Conservation (phyloP, 192 early-diverging fungal genomes). For the Neocallimastix lanati region DNA sequence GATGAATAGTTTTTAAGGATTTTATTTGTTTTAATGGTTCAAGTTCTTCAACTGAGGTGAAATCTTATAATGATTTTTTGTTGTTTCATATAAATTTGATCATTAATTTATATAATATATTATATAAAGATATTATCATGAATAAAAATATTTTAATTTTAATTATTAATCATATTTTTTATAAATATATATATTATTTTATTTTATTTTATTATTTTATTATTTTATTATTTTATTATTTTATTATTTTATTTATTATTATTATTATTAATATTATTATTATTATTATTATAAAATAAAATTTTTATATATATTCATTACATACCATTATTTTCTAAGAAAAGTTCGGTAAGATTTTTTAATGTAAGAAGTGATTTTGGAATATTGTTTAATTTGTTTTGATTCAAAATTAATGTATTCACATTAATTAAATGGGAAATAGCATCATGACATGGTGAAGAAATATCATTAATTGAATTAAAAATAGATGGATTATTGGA, state of each 20-base stretch:
- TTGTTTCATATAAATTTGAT: too few relatives aligned
- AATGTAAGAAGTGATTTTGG: neutral
- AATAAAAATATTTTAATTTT: too few relatives aligned
- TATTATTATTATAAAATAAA: too few relatives aligned
- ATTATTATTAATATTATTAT: too few relatives aligned
- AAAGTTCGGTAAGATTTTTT: neutral
- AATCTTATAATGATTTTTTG: neutral
- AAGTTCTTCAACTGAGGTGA: neutral
- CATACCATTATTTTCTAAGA: neutral
- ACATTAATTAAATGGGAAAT: neutral
- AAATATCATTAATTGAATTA: neutral
- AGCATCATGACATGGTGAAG: neutral
- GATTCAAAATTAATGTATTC: neutral
- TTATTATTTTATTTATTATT: too few relatives aligned
- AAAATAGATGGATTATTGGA: neutral
- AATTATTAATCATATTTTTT: too few relatives aligned
- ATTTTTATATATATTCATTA: too few relatives aligned
- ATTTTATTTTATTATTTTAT: too few relatives aligned
- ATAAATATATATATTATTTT: too few relatives aligned
- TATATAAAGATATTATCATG: too few relatives aligned
- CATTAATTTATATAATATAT: too few relatives aligned
- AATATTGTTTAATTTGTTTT: neutral
- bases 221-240: too few relatives aligned
- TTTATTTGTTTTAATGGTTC: neutral
- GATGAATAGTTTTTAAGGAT: neutral